phyloP scores from a whole-genome alignment of 2,329 filamentous ascomycete species.

The Gaeumannomyces tritici region DNA sequence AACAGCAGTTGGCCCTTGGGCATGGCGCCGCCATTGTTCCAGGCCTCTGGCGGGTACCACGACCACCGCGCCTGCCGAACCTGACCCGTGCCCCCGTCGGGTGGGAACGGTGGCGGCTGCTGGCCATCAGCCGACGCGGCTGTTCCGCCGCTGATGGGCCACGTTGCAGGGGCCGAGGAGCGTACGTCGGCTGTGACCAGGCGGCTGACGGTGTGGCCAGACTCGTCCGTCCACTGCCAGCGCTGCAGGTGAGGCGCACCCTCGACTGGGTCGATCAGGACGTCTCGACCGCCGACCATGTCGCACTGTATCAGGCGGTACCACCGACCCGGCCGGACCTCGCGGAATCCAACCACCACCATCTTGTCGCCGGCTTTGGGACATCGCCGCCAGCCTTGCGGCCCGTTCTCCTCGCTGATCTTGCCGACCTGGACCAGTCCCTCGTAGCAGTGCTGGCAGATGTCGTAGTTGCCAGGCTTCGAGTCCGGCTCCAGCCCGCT shows the following conservation, averaged over 20 bases:
- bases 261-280: slow-evolving; percentile 49
- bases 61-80: slow-evolving; percentile 60
- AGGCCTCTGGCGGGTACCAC: slow-evolving; percentile 59
- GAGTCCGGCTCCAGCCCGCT: slow-evolving; percentile 35
- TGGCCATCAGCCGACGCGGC: neutral
- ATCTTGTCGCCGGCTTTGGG: slow-evolving; percentile 66
- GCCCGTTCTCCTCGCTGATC: slow-evolving; percentile 67
- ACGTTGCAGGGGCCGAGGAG: slow-evolving; percentile 26
- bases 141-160: neutral
- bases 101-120: slow-evolving; percentile 45
- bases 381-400: slow-evolving; percentile 76
- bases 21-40: neutral
- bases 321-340: slow-evolving; percentile 52
- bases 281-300: slow-evolving; percentile 64
- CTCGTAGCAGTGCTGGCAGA: slow-evolving; percentile 71
- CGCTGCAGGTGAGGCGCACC: slow-evolving; percentile 25
- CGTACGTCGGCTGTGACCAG: slow-evolving; percentile 43
- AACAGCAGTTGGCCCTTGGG: slow-evolving; percentile 69
- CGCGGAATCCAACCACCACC: slow-evolving; percentile 68
- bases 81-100: slow-evolving; percentile 64
- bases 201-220: slow-evolving; percentile 28
- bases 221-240: slow-evolving; percentile 40
- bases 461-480: slow-evolving; percentile 68
- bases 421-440: slow-evolving; percentile 52
- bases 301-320: slow-evolving; percentile 60